A percentile compares a stretch with the other conserved stretches of the same genome.
Evolutionary conservation across 2,329 filamentous ascomycete species (phyloP).

Genomic region (Ophiostoma perfectum): DNA sequence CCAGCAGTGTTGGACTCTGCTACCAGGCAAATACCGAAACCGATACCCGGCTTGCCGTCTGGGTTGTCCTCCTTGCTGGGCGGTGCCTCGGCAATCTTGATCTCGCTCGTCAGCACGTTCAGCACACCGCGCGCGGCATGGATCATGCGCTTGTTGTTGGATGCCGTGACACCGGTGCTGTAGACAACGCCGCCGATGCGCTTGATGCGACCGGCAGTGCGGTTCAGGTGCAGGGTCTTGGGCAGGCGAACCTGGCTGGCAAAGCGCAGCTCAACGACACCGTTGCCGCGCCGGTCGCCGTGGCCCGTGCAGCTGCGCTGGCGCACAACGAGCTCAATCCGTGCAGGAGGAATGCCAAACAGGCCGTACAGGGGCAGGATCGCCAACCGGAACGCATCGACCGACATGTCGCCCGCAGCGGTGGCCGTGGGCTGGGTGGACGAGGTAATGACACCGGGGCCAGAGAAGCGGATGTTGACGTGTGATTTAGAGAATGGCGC

Average conservation of each 20-base stretch:
- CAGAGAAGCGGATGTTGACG: conserved; percentile 84
- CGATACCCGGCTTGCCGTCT: conserved; percentile 70
- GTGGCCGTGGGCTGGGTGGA: conserved; percentile 56
- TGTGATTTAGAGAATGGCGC: conserved; percentile 90
- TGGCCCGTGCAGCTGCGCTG: conserved; percentile 71
- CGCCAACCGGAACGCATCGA: conserved; percentile 89
- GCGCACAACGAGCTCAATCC: conserved; percentile 80
- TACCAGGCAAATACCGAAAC: conserved; percentile 84
- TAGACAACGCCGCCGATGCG: conserved; percentile 90
- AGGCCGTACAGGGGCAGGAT: conserved; percentile 83
- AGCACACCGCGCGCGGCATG: conserved; percentile 80
- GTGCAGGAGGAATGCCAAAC: conserved; percentile 74
- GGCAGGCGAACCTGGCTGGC: conserved; percentile 89
- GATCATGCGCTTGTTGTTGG: conserved; percentile 94
- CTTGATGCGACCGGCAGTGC: conserved; percentile 79
- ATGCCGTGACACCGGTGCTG: conserved; percentile 82
- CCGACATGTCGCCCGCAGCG: conserved; percentile 61
- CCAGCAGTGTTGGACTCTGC: conserved; percentile 77
- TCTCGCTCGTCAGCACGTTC: conserved; percentile 79
- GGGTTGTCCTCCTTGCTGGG: conserved; percentile 53
- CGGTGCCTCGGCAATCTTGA: conserved; percentile 66
- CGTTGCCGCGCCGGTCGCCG: conserved; percentile 73
- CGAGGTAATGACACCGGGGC: conserved; percentile 86
- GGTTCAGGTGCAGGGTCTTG: conserved; percentile 82
- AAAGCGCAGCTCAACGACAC: conserved; percentile 89